Evolutionary conservation across 371 early-diverging fungal genomes (phyloP).

Genomic region (Thermomucor indicae-seudaticae): DNA sequence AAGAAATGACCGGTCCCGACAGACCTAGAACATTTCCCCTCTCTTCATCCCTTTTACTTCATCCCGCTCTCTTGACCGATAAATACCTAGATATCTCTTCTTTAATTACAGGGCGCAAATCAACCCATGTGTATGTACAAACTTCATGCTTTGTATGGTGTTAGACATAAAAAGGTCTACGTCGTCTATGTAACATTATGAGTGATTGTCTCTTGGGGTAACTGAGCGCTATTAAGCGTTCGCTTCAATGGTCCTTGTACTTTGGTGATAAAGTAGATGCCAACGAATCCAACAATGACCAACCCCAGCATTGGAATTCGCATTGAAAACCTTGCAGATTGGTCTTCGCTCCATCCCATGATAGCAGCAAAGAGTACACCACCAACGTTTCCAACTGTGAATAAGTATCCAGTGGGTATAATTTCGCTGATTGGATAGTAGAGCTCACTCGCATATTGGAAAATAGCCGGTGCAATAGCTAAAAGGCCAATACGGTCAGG

Average conservation of each 20-base stretch:
- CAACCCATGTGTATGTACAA: no score
- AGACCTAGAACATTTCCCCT: background rate
- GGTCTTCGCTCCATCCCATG: constrained; percentile 46
- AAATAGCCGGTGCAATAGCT: constrained; percentile 50
- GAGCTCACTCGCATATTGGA: constrained; percentile 47
- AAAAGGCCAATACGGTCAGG: background rate
- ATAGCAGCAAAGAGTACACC: constrained; percentile 32
- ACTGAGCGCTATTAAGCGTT: no score
- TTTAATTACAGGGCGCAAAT: no score
- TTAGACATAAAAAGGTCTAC: no score
- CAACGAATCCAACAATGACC: constrained; percentile 16
- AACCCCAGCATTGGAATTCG: constrained; percentile 28
- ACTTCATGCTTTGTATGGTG: no score
- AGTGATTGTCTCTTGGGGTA: no score
- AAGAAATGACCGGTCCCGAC: background rate
- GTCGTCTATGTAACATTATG: no score
- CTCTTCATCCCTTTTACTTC: background rate
- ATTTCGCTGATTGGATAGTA: constrained; percentile 46
- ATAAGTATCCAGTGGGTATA: constrained; percentile 46
- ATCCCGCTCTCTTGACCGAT: background rate
- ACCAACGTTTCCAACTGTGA: constrained; percentile 35
- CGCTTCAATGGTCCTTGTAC: constrained; percentile 36
- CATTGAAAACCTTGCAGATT: constrained; percentile 25
- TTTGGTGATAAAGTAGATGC: constrained; percentile 21
- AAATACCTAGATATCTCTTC: no score